These are phyloP conservation scores for Nothomitra cinnamomea DNA, from an alignment of 2,329 filamentous ascomycete species.

Conservation along the genomic window DNA sequence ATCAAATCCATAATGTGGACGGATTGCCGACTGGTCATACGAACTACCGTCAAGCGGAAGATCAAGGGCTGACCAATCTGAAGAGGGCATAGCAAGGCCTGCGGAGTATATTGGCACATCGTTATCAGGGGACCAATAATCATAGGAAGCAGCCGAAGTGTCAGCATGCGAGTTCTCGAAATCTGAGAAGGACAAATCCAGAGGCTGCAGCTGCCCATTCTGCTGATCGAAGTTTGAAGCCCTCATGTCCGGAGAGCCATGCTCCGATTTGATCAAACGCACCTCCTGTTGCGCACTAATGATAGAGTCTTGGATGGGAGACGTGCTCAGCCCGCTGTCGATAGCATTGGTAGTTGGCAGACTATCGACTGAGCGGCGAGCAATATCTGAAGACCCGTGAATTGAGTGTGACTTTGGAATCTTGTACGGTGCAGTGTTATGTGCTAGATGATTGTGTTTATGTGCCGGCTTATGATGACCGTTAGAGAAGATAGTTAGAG, in stretches of 20 bases:
- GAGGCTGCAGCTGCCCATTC: slow-evolving; percentile 15
- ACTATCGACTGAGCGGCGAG: slow-evolving; percentile 35
- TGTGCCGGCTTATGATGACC: slow-evolving; percentile 48
- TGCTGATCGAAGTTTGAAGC: slow-evolving; percentile 3
- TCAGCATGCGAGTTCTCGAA: slow-evolving; percentile 3
- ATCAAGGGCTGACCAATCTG: slow-evolving; percentile 32
- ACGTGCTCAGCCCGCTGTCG: slow-evolving; percentile 14
- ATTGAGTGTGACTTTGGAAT: slow-evolving; percentile 37
- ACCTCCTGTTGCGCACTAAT: slow-evolving; percentile 18
- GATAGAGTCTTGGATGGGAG: slow-evolving; percentile 16
- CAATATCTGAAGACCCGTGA: slow-evolving; percentile 26
- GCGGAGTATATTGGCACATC: slow-evolving; percentile 24
- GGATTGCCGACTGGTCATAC: slow-evolving; percentile 15
- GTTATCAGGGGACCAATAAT: slow-evolving; percentile 26
- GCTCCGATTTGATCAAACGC: slow-evolving; percentile 26
- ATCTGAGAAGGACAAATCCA: slow-evolving; percentile 18
- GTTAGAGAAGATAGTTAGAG: slow-evolving; percentile 42
- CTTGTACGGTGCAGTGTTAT: slow-evolving; percentile 45
- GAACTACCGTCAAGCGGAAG: slow-evolving; percentile 20
- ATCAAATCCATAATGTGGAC: slow-evolving; percentile 26
- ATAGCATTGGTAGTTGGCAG: slow-evolving; percentile 25
- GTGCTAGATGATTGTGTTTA: slow-evolving; percentile 45
- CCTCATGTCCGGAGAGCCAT: slow-evolving; percentile 25
- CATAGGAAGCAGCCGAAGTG: slow-evolving; percentile 20
- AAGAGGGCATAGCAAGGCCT: slow-evolving; percentile 23